Base-by-base conservation (phyloP, 345 rosid genomes). In the Carallia brachiata region DNA sequence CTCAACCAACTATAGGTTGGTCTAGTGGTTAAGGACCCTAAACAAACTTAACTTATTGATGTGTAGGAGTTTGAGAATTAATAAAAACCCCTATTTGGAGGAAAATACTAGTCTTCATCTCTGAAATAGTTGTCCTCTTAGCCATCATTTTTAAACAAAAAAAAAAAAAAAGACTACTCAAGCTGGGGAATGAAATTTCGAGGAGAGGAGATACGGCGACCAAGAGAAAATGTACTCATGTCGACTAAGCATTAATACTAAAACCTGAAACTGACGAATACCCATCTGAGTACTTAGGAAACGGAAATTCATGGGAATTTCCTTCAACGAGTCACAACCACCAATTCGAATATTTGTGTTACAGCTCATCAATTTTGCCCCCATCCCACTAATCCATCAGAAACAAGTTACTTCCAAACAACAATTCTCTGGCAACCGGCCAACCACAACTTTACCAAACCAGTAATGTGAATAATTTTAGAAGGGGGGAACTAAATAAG, bases 341-440 rank as follows among this genome's bases (percentile, higher is more conserved):
- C 62, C 61, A 47, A 65, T 34, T 70, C 52, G 50, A 40, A 40
- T 28, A 13, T 28, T 68, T 54, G 73, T 44, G 74, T 68, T 69
- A 69, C 67, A 58, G 48, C 71, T 74, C 65, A 63, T 54, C 50
- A 36, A 32, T 12, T 40, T 40, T 44, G 66, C 66, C 74, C 55
- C 63, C n/a, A 56, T 37, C 31, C 7, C 59, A 55, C 13, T 23
- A 55, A 55, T 55, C 73, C 44, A 1, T 39, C 47, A 16, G 59
- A 73, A 40, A 10, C 36, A 70, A 71, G 71, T 57, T 55, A 23
- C 36, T 77, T 12, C 61, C 61, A 44, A 37, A 56, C 0, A 23
- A 23, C 59, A 23, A 18, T 5, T 23, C 9, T 13, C 30, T 23
- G 23, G 7, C 32, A 66, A 65, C 44, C 37, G n/a, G 12, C 61